Conservation (phyloP, 192 early-diverging fungal species). For the Coemansia reversa region DNA sequence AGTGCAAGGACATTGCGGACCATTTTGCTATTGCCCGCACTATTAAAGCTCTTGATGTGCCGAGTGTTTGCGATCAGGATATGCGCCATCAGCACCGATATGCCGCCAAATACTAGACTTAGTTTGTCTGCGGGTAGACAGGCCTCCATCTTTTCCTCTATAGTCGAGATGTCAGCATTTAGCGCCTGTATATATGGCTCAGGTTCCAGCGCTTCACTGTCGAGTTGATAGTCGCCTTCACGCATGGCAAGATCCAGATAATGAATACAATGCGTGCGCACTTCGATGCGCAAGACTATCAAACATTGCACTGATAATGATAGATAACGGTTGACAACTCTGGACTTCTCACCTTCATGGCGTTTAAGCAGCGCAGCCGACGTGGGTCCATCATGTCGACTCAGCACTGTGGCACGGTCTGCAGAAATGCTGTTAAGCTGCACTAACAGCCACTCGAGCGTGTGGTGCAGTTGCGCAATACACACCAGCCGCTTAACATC, state of each 20-base stretch:
- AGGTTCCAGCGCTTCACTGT: constrained; percentile 76
- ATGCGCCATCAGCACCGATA: constrained; percentile 72
- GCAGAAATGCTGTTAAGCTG: constrained; percentile 34
- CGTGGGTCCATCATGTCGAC: constrained; percentile 38
- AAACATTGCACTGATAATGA: constrained; percentile 76
- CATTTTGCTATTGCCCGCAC: constrained; percentile 72
- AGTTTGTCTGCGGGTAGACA: constrained; percentile 65
- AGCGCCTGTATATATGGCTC: constrained; percentile 84
- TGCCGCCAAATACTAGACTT: constrained; percentile 79
- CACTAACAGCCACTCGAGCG: constrained; percentile 63
- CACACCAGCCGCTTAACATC: constrained; percentile 74
- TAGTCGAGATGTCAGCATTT: constrained; percentile 73
- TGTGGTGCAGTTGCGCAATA: constrained; percentile 77
- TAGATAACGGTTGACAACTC: constrained; percentile 63
- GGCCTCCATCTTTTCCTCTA: constrained; percentile 69
- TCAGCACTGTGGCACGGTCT: constrained; percentile 29
- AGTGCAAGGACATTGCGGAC: constrained; percentile 79
- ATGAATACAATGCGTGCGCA: constrained; percentile 81
- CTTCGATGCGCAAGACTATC: constrained; percentile 79
- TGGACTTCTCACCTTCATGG: constrained; percentile 40
- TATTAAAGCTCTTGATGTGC: constrained; percentile 68
- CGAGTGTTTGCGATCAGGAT: constrained; percentile 65
- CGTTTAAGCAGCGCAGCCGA: constrained; percentile 56
- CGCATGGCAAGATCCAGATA: constrained; percentile 87
- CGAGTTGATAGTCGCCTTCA: constrained; percentile 82